A percentile compares a stretch with the other conserved stretches of the same genome.
Conservation (phyloP, 306 rosid species). For the Quercus aquifolioides region DNA sequence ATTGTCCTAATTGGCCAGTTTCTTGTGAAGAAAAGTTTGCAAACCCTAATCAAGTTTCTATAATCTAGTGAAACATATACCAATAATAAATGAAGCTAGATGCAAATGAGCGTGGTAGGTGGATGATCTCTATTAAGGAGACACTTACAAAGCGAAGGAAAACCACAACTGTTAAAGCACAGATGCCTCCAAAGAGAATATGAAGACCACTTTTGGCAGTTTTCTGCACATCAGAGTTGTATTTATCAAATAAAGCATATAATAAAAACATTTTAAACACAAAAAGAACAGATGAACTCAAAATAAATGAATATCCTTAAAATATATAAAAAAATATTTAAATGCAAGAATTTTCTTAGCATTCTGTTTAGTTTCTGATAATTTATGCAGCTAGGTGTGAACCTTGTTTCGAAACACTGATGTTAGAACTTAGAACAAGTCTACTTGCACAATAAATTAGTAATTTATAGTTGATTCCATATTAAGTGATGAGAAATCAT, state of each 20-base stretch:
- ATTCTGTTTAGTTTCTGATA: neutral
- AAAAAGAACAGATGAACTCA: neutral
- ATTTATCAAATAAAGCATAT: conserved; percentile 5
- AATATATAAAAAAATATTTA: neutral
- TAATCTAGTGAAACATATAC: conserved; percentile 16
- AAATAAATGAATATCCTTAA: too few relatives aligned
- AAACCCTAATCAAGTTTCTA: neutral
- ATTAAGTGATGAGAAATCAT: too few relatives aligned
- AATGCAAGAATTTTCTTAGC: neutral
- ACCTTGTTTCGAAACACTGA: too few relatives aligned
- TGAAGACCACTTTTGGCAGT: conserved; percentile 93
- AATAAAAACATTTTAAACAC: conserved; percentile 4
- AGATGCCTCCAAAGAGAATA: conserved; percentile 88
- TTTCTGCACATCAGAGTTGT: conserved; percentile 55
- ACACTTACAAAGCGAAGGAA: conserved; percentile 94
- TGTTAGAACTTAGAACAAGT: too few relatives aligned
- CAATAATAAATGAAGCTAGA: neutral
- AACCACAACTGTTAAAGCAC: conserved; percentile 91
- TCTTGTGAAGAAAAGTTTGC: neutral
- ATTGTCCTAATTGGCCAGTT: neutral
- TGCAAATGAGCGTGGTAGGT: conserved; percentile 1
- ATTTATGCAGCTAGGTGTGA: neutral
- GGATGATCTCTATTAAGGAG: conserved; percentile 3
- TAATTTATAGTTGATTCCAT: too few relatives aligned
- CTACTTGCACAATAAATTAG: too few relatives aligned